Evolutionary conservation across 192 early-diverging fungal species (phyloP), one percentile per base, ranked within the genome.

Genomic region (Backusella parvicylindrica): DNA sequence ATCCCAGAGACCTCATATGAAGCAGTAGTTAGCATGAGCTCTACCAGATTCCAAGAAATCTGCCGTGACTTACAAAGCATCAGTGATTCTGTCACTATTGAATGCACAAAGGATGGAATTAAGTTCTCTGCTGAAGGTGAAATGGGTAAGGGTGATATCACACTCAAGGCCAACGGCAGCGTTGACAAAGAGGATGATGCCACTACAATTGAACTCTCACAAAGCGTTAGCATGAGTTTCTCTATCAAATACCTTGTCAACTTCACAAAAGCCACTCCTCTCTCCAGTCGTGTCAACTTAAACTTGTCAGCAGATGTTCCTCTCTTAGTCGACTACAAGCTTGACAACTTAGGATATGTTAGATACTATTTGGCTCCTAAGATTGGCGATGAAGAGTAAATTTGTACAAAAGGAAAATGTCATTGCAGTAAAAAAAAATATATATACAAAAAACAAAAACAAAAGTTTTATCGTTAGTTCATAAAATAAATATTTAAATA

Each of bases 1-100:
- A 98, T 98, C 70, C 97, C 97, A 53, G 98, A 99, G 11, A 95
- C 94, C 16, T 88, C 89, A 36, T 99, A 98, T 82, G 96, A 98
- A 76, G 92, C 93, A 12, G 91, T 90, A 33, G 91, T 98, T 13
- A 87, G 86, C 49, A 95, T 99, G 95, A 91, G 93, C 70, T 90
- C 95, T 15, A 79, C 84, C 69, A 95, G 97, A 84, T 99, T 98
- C 84, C 87, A 92, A 64, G 92, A 96, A 67, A 98, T 97, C 74
- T 93, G 93, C 81, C 89, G 92, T 56, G 97, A 99, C 84, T 82
- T 98, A 35, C 80, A 83, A 71, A 85, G 87, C 71, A 82, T 99
- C 40, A 92, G 94, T 77, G 97, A 98, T 50, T 92, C 95, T 67
- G 90, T 99, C 32, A 89, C 84, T 43, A 94, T 99, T 79, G 94